A percentile compares a stretch with the other conserved stretches of the same genome.
These are phyloP conservation scores for Blastosporella zonata DNA, from an alignment of 1,284 basidiomycete species.

Conservation along the genomic window DNA sequence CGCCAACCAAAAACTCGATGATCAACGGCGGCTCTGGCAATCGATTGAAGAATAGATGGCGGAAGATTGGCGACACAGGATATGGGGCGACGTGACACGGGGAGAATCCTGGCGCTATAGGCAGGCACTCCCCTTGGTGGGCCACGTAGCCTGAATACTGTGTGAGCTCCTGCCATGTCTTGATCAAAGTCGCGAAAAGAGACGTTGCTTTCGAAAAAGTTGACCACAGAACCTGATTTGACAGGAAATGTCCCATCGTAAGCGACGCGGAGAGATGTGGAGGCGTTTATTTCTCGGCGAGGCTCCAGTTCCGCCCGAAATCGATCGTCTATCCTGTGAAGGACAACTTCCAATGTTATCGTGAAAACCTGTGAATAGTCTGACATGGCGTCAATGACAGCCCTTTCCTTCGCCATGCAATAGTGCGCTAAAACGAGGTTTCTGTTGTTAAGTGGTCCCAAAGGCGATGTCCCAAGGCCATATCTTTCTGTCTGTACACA, in stretches of 20 bases:
- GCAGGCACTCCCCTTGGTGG: not conserved
- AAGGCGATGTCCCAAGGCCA: not conserved
- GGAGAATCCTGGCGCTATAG: slow-evolving; percentile 8
- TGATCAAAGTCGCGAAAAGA: not conserved
- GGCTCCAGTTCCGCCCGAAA: not conserved
- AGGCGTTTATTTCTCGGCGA: not conserved
- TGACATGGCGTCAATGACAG: not conserved
- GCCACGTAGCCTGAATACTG: not conserved
- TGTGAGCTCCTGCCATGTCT: not conserved
- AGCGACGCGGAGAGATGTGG: slow-evolving; percentile 3
- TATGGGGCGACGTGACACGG: not conserved
- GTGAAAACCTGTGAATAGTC: not conserved
- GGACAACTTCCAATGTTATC: slow-evolving; percentile 1
- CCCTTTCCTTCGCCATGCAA: not conserved
- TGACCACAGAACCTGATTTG: slow-evolving; percentile 1
- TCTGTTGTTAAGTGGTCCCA: not conserved
- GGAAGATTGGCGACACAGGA: slow-evolving; percentile 1
- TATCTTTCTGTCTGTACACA: slow-evolving; percentile 4
- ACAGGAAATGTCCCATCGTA: slow-evolving; percentile 1
- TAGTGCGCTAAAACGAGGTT: not conserved
- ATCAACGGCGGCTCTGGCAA: not conserved
- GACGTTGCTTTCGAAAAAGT: slow-evolving; percentile 7
- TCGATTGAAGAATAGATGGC: not conserved
- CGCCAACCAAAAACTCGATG: slow-evolving; percentile 6
- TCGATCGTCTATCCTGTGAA: not conserved